Percentiles rank a stretch among this genome's conserved stretches.
phyloP scores from a whole-genome alignment of 2,329 filamentous ascomycete species.

The Diaporthe amygdali region DNA sequence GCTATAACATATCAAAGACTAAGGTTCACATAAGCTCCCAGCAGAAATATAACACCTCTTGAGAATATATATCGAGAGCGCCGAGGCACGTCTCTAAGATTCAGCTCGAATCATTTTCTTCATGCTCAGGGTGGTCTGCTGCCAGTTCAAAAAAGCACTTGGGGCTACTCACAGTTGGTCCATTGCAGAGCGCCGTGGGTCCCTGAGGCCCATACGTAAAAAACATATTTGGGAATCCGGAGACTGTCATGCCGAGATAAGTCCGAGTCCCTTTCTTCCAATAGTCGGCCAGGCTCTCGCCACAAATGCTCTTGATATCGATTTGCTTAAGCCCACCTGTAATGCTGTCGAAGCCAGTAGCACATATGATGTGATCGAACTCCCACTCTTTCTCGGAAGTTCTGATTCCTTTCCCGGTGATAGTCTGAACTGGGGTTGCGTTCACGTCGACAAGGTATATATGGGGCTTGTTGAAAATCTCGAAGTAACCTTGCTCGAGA shows the following conservation, averaged over 20 bases:
- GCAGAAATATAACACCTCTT: too few species aligned
- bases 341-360: constrained; percentile 49
- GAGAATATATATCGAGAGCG: background rate
- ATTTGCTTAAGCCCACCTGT: constrained; percentile 47
- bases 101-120: too few species aligned
- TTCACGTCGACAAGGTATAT: constrained; percentile 39
- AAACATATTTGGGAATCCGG: constrained; percentile 53
- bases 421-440: constrained; percentile 28
- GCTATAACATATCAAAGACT: background rate
- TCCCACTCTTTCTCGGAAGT: constrained; percentile 29
- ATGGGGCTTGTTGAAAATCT: constrained; percentile 39
- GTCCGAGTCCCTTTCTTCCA: constrained; percentile 42
- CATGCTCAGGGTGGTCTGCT: background rate
- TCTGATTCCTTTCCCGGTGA: constrained; percentile 32
- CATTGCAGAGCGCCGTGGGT: constrained; percentile 43
- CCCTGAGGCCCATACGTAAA: constrained; percentile 46
- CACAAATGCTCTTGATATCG: constrained; percentile 40
- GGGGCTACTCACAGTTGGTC: constrained; percentile 34
- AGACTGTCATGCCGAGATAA: constrained; percentile 45
- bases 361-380: constrained; percentile 28
- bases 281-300: constrained; percentile 38
- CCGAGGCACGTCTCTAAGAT: too few species aligned
- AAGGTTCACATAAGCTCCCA: too few species aligned
- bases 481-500: constrained; percentile 37
- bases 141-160: background rate